Evolutionary conservation across 2,329 filamentous ascomycete species (phyloP).

Genomic region (Fusarium dlaminii): DNA sequence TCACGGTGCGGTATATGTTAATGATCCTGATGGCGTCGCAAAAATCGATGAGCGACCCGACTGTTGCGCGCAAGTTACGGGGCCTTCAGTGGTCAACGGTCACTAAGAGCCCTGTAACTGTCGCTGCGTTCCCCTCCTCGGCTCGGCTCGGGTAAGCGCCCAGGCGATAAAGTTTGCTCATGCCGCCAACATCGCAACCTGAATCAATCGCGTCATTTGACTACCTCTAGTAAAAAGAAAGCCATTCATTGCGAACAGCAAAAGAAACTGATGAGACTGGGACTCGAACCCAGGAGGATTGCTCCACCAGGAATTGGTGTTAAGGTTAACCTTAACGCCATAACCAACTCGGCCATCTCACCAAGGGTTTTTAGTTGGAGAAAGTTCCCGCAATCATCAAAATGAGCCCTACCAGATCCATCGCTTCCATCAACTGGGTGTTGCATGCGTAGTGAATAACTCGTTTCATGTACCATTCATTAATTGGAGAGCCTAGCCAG

Average conservation of each 20-base stretch:
- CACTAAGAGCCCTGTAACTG: neutral
- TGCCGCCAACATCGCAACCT: neutral
- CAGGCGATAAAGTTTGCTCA: neutral
- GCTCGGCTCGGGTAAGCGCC: neutral
- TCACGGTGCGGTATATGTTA: too few species aligned
- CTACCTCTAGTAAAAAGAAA: neutral
- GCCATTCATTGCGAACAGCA: neutral
- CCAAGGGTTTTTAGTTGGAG: neutral
- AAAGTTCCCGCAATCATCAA: accelerated
- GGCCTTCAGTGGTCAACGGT: neutral
- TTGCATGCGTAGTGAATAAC: neutral
- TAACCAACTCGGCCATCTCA: constrained; percentile 34
- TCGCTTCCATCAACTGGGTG: accelerated
- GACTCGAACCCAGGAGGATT: constrained; percentile 34
- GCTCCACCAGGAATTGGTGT: constrained; percentile 32
- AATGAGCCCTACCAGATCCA: accelerated
- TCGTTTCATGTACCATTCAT: too few species aligned
- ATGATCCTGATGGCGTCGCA: neutral
- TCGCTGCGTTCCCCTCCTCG: neutral
- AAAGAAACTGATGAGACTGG: constrained; percentile 30
- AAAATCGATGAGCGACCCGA: neutral
- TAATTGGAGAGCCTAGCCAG: neutral
- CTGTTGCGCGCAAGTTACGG: neutral
- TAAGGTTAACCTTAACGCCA: constrained; percentile 32
- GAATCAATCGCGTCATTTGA: neutral